Conservation (phyloP, 1,284 basidiomycete species). For the Fomitopsis betulina region DNA sequence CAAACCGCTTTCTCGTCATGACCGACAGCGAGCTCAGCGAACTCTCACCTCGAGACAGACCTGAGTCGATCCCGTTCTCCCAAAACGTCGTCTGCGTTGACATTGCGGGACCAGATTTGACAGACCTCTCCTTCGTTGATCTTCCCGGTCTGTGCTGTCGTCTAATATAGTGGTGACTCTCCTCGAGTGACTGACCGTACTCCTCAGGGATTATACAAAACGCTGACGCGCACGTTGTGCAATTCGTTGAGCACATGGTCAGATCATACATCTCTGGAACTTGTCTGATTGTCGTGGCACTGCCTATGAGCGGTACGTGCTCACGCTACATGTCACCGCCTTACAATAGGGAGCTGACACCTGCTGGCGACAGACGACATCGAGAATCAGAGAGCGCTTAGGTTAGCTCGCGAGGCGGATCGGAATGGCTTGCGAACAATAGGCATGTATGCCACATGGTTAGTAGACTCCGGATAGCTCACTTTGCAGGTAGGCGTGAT, state of each 20-base stretch:
- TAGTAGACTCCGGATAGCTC: neutral
- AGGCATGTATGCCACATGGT: conserved; percentile 30
- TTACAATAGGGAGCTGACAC: too few relatives aligned
- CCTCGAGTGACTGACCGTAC: neutral
- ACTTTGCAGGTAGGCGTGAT: conserved; percentile 40
- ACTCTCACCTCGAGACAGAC: neutral
- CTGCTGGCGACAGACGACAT: conserved; percentile 49
- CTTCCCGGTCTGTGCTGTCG: conserved; percentile 32
- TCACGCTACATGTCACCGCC: neutral
- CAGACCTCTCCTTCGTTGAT: conserved; percentile 41
- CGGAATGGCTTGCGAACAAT: conserved; percentile 52
- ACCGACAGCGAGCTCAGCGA: conserved; percentile 16
- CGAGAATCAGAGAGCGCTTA: conserved; percentile 57
- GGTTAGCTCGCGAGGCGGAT: conserved; percentile 48
- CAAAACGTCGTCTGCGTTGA: conserved; percentile 40
- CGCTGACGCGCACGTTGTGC: conserved; percentile 35
- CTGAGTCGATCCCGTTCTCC: conserved; percentile 30
- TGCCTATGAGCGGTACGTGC: conserved; percentile 50
- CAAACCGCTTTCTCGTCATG: conserved; percentile 21
- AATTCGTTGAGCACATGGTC: conserved; percentile 42
- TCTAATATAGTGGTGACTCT: conserved; percentile 35
- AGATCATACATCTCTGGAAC: conserved; percentile 37
- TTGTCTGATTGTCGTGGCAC: conserved; percentile 50
- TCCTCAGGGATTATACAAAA: conserved; percentile 53
- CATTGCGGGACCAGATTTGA: conserved; percentile 37